Base-by-base conservation (phyloP, 2,329 filamentous ascomycete genomes). In the Sarocladium brachiariae region DNA sequence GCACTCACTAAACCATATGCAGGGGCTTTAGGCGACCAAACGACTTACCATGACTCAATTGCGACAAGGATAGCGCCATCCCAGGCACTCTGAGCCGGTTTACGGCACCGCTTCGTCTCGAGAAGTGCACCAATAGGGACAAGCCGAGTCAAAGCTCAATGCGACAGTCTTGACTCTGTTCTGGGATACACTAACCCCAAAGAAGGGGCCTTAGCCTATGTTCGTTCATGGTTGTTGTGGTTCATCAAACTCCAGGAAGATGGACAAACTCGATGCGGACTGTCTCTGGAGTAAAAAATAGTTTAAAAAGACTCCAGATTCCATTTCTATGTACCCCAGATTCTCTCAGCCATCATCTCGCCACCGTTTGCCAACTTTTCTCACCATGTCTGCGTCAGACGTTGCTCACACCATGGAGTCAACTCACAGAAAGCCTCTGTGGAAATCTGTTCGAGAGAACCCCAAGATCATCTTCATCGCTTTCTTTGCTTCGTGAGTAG, bases 381-480 rank as follows among this genome's bases (percentile, higher is more conserved):
- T 16, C 39, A 25, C 16, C 39, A 43, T 19, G 39, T 14, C 39
- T 43, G 24, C 21, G 7, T 14, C 19, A 43, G 39, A 43, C 23
- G 39, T 14, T 25, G 3, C 16, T 14, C 27, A 43, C 23, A 16
- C 9, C 39, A 14, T 43, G 19, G 39, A 43, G 39, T 11, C 23
- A 24, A 19, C 39, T 25, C 4, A 19, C 11, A 43, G 27, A 23
- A 43, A 43, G 39, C 4, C 39, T 7, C 6, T 43, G 5, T 66
- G 63, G 64, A 57, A 58, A 46, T 58, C 63, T n/a, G 57, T 67
- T 25, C 52, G 56, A 18, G 52, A 57, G 35, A 70, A 69, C 51
- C 65, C 66, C 37, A 69, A 69, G 52, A 58, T 69, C 23, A 54
- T 70, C 25, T 57, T 68, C 41, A 69, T 70, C 50, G 66, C 67